Evolutionary conservation across 371 early-diverging fungal genomes (phyloP), one percentile per base, ranked within the genome.

Genomic region (Entomophthora muscae): DNA sequence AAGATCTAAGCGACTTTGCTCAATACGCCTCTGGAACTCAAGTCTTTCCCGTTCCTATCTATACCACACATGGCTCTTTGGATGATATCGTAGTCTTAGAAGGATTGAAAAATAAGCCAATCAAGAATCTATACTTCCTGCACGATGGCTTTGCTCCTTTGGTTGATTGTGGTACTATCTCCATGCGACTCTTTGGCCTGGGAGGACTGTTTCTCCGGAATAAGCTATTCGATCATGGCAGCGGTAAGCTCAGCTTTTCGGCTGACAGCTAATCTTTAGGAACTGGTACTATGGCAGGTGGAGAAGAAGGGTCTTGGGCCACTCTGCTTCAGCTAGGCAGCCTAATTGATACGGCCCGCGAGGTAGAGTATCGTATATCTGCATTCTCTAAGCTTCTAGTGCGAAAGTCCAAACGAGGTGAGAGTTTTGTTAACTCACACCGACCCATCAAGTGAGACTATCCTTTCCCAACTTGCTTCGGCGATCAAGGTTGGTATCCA

Each of bases 291-390:
- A 82, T 83, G 69, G 82, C 84, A 32, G 84, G 84, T 30, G 84
- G 84, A 22, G 67, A 74, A 12, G 84, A 82, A 33, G 80, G 78
- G 29, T 81, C 82, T 81, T 83, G 84, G 84, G 81, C 82, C 3
- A 82, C 84, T 5, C 75, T 81, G 22, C 65, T 83, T 51, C 84
- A 83, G 64, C 78, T 83, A 31, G 84, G 84, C 63, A 78, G 82
- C 65, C 66, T 83, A 52, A 79, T 83, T 21, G 82, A 82, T 31
- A 77, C 81, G 1, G 79, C 84, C 5, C 71, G 75, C 58, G 69
- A 69, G 66, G 77, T 79, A 65, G 70, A 63, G 67, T 27, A 32
- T 53, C 55, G 21, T n/a, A n/a, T n/a, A n/a, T n/a, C n/a, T n/a
- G n/a, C n/a, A n/a, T n/a, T n/a, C n/a, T n/a, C n/a, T n/a, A n/a